Conservation (phyloP, 2,329 filamentous ascomycete species). For the Coniella lustricola region DNA sequence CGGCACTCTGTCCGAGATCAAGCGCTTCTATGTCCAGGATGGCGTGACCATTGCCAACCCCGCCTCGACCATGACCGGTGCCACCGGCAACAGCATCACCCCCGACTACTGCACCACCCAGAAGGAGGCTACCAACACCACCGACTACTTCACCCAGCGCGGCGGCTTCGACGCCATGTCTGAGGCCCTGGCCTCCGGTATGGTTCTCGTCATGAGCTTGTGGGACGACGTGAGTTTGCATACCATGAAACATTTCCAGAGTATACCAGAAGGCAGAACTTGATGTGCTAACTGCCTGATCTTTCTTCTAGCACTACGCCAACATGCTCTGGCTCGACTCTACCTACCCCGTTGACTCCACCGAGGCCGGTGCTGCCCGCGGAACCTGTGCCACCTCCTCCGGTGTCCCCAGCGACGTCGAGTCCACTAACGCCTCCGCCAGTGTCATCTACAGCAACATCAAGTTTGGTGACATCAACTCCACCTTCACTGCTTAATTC, state of each 20-base stretch:
- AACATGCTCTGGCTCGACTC: constrained; percentile 73
- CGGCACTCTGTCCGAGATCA: constrained; percentile 36
- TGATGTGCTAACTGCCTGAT: neutral
- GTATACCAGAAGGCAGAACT: neutral
- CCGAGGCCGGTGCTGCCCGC: constrained; percentile 33
- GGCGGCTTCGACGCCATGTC: constrained; percentile 49
- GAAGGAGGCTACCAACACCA: constrained; percentile 46
- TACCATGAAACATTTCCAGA: neutral
- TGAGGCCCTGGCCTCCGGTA: constrained; percentile 43
- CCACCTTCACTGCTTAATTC: constrained; percentile 34
- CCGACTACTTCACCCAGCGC: constrained; percentile 41
- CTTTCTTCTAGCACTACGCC: constrained; percentile 37
- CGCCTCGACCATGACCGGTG: constrained; percentile 30
- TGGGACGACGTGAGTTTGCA: constrained; percentile 42
- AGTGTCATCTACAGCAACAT: constrained; percentile 43
- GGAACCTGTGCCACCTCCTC: constrained; percentile 35
- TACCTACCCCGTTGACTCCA: constrained; percentile 38
- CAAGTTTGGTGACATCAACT: constrained; percentile 49
- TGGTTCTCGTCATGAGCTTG: constrained; percentile 56
- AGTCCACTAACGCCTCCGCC: constrained; percentile 28
- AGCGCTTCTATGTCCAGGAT: constrained; percentile 53
- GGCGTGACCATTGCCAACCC: constrained; percentile 41
- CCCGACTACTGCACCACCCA: constrained; percentile 47
- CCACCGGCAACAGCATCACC: constrained; percentile 37
- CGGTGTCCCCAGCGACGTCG: constrained; percentile 33